Percentiles rank a stretch among this genome's conserved stretches.
phyloP scores from a whole-genome alignment of 148 eudicot species.

The Cornus suecica region DNA sequence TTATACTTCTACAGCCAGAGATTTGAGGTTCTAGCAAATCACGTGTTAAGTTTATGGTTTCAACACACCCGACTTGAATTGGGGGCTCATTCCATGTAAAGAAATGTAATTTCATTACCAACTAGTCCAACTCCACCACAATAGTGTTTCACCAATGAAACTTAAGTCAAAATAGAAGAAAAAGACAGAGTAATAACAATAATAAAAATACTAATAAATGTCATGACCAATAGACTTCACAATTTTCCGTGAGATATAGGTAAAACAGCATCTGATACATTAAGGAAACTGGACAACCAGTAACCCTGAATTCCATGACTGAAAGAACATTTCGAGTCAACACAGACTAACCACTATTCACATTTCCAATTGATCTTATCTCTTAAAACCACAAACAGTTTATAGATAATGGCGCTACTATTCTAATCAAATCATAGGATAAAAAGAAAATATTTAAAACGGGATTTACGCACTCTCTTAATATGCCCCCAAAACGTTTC shows the following conservation, averaged over 20 bases:
- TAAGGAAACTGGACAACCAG: neutral
- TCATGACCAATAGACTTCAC: neutral
- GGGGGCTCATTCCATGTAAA: neutral
- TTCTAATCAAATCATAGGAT: neutral
- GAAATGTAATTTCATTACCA: neutral
- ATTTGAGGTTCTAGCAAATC: neutral
- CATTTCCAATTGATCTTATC: neutral
- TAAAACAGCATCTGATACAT: neutral
- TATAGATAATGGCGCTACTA: neutral
- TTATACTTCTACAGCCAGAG: neutral
- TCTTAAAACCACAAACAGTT: neutral
- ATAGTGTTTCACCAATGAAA: neutral
- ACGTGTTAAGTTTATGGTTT: neutral
- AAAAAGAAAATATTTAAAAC: neutral
- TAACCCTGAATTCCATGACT: neutral
- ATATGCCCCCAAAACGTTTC: slow-evolving; percentile 71
- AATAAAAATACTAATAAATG: neutral
- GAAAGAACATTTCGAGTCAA: neutral
- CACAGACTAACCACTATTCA: neutral
- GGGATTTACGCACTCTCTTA: slow-evolving; percentile 66
- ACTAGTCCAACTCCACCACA: neutral
- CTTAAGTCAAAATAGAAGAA: neutral
- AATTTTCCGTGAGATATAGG: neutral
- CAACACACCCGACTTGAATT: neutral
- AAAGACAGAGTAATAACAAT: neutral